phyloP scores from a whole-genome alignment of 495 filamentous ascomycete genomes.

The Aspergillus indologenus region DNA sequence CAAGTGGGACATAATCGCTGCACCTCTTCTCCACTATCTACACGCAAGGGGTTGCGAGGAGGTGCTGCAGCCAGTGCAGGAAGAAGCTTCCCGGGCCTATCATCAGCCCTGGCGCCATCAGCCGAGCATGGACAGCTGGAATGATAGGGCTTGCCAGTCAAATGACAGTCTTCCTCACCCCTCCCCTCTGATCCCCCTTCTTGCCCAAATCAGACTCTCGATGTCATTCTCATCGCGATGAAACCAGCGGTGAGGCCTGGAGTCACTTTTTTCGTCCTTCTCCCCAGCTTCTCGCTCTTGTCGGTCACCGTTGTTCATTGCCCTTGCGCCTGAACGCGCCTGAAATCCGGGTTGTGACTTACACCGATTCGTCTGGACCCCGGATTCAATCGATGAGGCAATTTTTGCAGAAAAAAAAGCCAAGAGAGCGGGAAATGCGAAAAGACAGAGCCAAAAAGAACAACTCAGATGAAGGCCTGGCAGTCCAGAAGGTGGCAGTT shows the following conservation, averaged over 20 bases:
- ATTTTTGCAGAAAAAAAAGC: not conserved
- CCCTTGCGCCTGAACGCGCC: conserved; percentile 17
- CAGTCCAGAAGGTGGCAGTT: not conserved
- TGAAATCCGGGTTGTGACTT: conserved; percentile 2
- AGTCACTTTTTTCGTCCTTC: not conserved
- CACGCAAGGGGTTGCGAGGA: conserved; percentile 27
- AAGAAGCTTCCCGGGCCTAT: conserved; percentile 27
- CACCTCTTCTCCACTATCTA: conserved; percentile 14
- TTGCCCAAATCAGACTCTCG: not conserved
- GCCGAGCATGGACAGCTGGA: conserved; percentile 19
- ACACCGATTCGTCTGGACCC: conserved; percentile 16
- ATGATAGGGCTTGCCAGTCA: conserved; percentile 23
- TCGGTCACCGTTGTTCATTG: conserved; percentile 4
- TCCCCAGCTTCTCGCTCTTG: not conserved
- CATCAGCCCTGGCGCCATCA: conserved; percentile 14
- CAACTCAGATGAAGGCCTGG: conserved; percentile 1
- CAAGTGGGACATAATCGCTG: conserved; percentile 18
- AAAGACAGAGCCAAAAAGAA: not conserved
- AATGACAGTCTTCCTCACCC: conserved; percentile 12
- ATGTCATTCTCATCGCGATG: conserved; percentile 2
- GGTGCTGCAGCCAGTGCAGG: conserved; percentile 17
- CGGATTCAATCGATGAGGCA: not conserved
- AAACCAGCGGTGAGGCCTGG: conserved; percentile 24
- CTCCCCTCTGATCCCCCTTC: not conserved
- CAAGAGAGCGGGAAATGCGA: not conserved